phyloP scores from a whole-genome alignment of 108 stramenopile genomes.

The Stephanodiscus minutulus region DNA sequence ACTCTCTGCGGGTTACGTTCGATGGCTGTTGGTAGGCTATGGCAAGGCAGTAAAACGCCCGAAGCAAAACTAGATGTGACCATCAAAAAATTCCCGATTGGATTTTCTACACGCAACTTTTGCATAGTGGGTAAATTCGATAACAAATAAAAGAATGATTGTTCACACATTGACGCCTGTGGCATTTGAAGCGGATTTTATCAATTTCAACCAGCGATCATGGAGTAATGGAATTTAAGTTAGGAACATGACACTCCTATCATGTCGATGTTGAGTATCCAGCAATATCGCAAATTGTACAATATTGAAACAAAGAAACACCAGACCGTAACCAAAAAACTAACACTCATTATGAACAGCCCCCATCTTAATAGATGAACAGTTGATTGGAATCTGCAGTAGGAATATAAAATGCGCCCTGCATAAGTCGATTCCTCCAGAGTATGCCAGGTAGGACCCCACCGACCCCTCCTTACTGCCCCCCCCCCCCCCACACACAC shows the following conservation, averaged over 20 bases:
- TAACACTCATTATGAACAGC: too few relatives aligned
- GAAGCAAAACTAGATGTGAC: slow-evolving; percentile 19
- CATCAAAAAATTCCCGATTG: slow-evolving; percentile 64
- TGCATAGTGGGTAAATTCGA: slow-evolving; percentile 61
- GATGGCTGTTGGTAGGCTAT: slow-evolving; percentile 42
- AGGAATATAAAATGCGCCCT: too few relatives aligned
- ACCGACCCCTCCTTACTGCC: background rate
- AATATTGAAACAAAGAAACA: background rate
- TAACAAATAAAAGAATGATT: background rate
- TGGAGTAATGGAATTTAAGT: slow-evolving; percentile 6
- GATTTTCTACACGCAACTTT: slow-evolving; percentile 72
- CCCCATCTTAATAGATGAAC: too few relatives aligned
- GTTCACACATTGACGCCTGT: background rate
- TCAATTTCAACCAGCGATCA: background rate
- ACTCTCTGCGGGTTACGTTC: slow-evolving; percentile 67
- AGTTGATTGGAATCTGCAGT: too few relatives aligned
- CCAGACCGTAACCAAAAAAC: background rate
- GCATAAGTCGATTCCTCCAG: too few relatives aligned
- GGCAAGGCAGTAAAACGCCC: slow-evolving; percentile 2
- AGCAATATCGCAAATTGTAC: background rate
- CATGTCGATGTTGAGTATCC: slow-evolving; percentile 6
- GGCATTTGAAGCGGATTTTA: background rate
- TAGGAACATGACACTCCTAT: slow-evolving; percentile 7
- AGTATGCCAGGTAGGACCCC: too few relatives aligned
- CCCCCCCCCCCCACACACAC: slow-evolving; percentile 2